Evolutionary conservation across 2,329 filamentous ascomycete species (phyloP).

Genomic region (Cytospora leucostoma): DNA sequence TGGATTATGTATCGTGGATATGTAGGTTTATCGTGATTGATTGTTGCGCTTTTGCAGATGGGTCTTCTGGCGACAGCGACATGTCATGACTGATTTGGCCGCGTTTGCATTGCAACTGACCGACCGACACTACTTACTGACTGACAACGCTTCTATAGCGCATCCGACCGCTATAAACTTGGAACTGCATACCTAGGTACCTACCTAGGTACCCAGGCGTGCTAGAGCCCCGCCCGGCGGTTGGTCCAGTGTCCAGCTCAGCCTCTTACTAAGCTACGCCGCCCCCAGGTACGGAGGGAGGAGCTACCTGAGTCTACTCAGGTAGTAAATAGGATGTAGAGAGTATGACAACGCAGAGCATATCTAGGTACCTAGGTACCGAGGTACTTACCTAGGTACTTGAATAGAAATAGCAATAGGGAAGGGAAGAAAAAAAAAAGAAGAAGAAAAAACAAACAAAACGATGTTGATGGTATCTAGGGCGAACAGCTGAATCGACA

Average conservation of each 20-base stretch:
- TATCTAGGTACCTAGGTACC: no score
- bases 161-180: background rate
- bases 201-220: no score
- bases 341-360: no score
- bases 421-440: background rate
- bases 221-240: no score
- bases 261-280: background rate
- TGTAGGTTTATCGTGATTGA: background rate
- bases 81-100: background rate
- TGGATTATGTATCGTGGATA: background rate
- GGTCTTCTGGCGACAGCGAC: conserved; percentile 10
- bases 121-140: background rate
- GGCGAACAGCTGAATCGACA: background rate
- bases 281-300: no score
- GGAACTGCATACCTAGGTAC: no score
- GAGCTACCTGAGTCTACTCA: no score
- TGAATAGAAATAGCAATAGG: background rate
- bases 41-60: conserved; percentile 18
- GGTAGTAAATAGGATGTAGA: no score
- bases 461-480: conserved; percentile 24
- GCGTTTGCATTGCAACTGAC: conserved; percentile 21
- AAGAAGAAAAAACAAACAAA: background rate
- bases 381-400: background rate
- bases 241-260: no score
- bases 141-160: no score